Evolutionary conservation across 805 yeast genomes (phyloP).

Genomic region (Yamadazyma philogaea): DNA sequence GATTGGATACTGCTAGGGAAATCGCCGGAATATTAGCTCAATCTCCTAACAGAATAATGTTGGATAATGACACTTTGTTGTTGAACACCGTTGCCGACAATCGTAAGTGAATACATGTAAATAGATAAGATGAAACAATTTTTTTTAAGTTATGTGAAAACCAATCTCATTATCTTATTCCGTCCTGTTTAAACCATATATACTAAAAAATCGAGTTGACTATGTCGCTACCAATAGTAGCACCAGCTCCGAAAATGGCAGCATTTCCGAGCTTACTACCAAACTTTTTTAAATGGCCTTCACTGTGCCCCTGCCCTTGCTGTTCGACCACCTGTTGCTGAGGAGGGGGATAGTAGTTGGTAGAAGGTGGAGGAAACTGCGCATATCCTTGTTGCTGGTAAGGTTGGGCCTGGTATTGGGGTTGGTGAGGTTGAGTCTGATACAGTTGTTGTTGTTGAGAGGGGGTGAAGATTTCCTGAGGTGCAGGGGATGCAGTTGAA

Average conservation of each 20-base stretch:
- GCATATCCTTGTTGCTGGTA: conserved; percentile 32
- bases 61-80: conserved; percentile 89
- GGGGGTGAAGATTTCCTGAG: not conserved
- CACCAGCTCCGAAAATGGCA: conserved; percentile 96
- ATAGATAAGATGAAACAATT: not conserved
- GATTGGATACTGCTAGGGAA: conserved; percentile 95
- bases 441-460: conserved; percentile 17
- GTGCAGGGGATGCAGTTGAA: not conserved
- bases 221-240: conserved; percentile 81
- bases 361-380: conserved; percentile 22
- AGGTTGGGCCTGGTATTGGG: conserved; percentile 11
- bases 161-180: not conserved
- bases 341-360: conserved; percentile 18
- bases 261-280: conserved; percentile 86
- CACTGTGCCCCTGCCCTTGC: conserved; percentile 16
- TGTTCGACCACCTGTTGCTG: conserved; percentile 23
- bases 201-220: conserved; percentile 65
- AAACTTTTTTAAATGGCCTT: conserved; percentile 50
- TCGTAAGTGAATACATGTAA: conserved; percentile 37
- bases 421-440: conserved; percentile 15
- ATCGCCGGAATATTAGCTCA: conserved; percentile 80
- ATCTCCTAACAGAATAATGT: conserved; percentile 87
- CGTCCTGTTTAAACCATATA: not conserved
- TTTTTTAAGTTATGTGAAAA: not conserved
- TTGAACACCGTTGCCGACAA: conserved; percentile 84